phyloP scores from a whole-genome alignment of 2,329 filamentous ascomycete genomes.

The Ophiostoma angusticollis region DNA sequence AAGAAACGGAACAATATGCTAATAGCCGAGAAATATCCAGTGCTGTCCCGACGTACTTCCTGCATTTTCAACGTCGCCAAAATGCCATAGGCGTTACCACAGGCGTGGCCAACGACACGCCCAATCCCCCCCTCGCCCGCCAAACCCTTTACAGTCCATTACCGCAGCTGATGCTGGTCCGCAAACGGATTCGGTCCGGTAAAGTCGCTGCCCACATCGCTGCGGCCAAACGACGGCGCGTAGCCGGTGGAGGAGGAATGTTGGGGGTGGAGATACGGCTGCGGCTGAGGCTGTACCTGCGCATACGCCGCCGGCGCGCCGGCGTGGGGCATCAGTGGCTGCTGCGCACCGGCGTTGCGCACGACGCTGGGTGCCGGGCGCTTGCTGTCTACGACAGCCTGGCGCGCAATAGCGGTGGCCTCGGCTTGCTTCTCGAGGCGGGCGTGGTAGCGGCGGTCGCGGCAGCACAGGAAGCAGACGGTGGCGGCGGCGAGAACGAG shows the following conservation, averaged over 20 bases:
- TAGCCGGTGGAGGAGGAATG: background rate
- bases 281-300: no score
- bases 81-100: no score
- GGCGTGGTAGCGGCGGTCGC: constrained; percentile 33
- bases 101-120: background rate
- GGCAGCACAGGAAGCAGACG: constrained; percentile 39
- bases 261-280: constrained; percentile 1
- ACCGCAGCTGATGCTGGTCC: constrained; percentile 14
- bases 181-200: constrained; percentile 12
- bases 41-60: no score
- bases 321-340: constrained; percentile 17
- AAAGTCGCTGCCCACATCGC: constrained; percentile 7
- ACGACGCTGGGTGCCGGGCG: constrained; percentile 22
- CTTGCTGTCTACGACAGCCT: constrained; percentile 27
- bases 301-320: no score
- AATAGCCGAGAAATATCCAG: no score
- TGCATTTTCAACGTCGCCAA: no score
- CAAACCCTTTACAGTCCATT: background rate
- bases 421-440: constrained; percentile 32
- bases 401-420: constrained; percentile 34
- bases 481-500: constrained; percentile 25
- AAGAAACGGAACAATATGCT: no score
- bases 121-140: background rate
- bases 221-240: background rate
- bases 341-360: constrained; percentile 13